A percentile compares a stretch with the other conserved stretches of the same genome.
phyloP scores from a whole-genome alignment of 2,329 filamentous ascomycete species.

The Epichloe coenophiala region DNA sequence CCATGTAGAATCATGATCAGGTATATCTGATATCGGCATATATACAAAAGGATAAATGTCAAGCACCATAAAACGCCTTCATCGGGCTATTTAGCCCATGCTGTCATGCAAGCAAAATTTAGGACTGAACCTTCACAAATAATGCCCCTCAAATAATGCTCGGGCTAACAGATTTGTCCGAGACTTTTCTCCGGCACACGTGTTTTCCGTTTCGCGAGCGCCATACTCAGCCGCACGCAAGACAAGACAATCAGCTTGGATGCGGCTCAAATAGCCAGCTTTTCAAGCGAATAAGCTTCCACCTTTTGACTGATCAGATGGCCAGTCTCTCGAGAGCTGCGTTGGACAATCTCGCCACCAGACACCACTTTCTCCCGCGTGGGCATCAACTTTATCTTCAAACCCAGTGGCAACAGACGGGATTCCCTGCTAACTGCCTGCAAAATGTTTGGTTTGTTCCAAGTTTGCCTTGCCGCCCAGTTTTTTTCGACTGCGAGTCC shows the following conservation, averaged over 20 bases:
- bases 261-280: conserved; percentile 47
- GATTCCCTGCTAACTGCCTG: conserved; percentile 30
- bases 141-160: no score
- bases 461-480: conserved; percentile 13
- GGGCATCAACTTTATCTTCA: conserved; percentile 44
- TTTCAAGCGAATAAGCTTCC: conserved; percentile 72
- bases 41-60: neutral
- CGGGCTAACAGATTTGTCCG: neutral
- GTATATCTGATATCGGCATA: neutral
- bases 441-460: conserved; percentile 30
- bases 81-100: neutral
- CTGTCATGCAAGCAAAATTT: neutral
- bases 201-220: neutral
- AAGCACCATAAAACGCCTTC: neutral
- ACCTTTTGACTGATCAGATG: conserved; percentile 68
- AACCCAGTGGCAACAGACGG: conserved; percentile 55
- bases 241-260: neutral
- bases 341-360: conserved; percentile 56
- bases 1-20: neutral
- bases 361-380: conserved; percentile 46
- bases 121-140: no score
- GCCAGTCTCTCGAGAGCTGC: conserved; percentile 61
- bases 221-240: neutral
- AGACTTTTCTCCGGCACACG: neutral
- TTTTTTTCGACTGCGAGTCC: conserved; percentile 27